phyloP scores from a whole-genome alignment of 2,329 filamentous ascomycete species.

The Penicillium italicum region DNA sequence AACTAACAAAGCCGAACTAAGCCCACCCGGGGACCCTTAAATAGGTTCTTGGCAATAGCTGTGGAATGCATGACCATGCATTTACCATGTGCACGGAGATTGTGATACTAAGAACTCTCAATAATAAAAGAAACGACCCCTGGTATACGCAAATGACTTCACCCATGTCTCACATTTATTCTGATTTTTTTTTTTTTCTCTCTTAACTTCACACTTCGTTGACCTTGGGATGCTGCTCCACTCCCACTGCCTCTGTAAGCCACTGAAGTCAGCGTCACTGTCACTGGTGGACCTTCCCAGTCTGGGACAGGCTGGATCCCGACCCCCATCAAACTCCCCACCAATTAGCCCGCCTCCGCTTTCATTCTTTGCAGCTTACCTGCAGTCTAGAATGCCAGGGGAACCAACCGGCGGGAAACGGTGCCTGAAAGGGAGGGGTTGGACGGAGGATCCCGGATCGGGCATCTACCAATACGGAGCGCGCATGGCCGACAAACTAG shows the following conservation, averaged over 20 bases:
- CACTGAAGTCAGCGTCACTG: conserved; percentile 3
- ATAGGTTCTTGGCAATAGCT: not conserved
- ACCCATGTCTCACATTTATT: conserved; percentile 9
- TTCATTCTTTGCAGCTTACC: not conserved
- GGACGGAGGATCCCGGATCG: not conserved
- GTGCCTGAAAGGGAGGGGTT: not conserved
- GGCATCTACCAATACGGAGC: conserved; percentile 44
- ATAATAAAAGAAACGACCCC: conserved; percentile 1
- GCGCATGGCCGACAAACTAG: conserved; percentile 45
- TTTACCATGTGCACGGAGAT: not conserved
- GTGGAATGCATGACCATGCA: not conserved
- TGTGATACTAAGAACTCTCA: conserved; percentile 2
- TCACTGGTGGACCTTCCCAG: not conserved
- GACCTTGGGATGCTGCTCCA: not conserved
- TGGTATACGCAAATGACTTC: conserved; percentile 12
- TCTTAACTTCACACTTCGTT: not conserved
- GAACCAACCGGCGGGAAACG: not conserved
- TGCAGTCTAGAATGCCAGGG: conserved; percentile 7
- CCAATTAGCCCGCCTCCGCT: not conserved
- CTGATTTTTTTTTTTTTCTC: not conserved
- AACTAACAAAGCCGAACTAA: not conserved
- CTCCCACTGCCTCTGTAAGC: not conserved
- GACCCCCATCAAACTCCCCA: not conserved
- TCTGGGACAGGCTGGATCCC: not conserved
- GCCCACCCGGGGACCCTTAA: conserved; percentile 4